A percentile compares a stretch with the other conserved stretches of the same genome.
These are phyloP conservation scores for Blastobotrys chiropterorum DNA, from an alignment of 805 yeast genomes.

Conservation along the genomic window DNA sequence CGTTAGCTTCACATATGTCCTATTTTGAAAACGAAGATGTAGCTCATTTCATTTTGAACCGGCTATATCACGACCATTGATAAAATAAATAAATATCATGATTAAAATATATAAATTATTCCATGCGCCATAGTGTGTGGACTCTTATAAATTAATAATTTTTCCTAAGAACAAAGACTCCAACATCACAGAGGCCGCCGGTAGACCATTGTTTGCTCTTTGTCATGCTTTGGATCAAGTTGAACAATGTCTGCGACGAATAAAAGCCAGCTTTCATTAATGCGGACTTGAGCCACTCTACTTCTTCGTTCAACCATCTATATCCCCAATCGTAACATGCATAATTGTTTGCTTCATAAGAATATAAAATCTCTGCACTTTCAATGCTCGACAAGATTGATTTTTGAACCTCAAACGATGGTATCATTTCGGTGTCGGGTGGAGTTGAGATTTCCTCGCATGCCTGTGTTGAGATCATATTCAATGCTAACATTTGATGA, in stretches of 20 bases:
- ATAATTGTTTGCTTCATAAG: conserved; percentile 4
- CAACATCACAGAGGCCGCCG: conserved; percentile 8
- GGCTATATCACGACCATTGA: not conserved
- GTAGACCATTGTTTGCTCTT: conserved; percentile 8
- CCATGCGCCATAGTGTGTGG: not conserved
- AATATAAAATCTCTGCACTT: conserved; percentile 13
- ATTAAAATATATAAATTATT: conserved; percentile 1
- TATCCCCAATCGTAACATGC: conserved; percentile 18
- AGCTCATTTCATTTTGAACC: conserved; percentile 62
- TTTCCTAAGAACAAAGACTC: conserved; percentile 15
- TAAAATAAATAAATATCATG: not conserved
- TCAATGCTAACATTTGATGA: conserved; percentile 23
- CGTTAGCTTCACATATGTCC: conserved; percentile 78
- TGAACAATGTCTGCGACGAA: conserved; percentile 8
- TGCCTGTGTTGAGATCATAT: conserved; percentile 18
- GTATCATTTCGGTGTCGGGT: conserved; percentile 13
- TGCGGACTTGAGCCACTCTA: conserved; percentile 17
- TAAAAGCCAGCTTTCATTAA: conserved; percentile 8
- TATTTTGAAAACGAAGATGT: conserved; percentile 84
- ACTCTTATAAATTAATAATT: not conserved
- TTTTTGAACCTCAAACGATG: conserved; percentile 14
- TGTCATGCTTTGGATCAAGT: conserved; percentile 14
- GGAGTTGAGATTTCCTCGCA: conserved; percentile 21
- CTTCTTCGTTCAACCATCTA: conserved; percentile 20
- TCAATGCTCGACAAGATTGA: conserved; percentile 6